Base-by-base conservation (phyloP, 2,329 filamentous ascomycete species). In the Aspergillus uvarum region DNA sequence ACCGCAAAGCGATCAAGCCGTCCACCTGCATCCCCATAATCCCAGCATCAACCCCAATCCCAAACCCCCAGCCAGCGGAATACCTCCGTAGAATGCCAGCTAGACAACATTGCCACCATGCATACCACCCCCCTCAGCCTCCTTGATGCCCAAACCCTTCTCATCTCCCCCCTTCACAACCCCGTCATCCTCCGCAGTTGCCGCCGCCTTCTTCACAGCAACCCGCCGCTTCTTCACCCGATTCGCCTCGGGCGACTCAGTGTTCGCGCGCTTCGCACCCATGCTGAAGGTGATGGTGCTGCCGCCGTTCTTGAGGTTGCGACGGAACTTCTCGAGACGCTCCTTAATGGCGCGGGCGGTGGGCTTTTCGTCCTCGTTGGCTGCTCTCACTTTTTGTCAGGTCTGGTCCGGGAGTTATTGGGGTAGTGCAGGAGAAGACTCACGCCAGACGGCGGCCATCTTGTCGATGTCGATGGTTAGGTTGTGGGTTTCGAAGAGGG, bases 321-420 rank as follows among this genome's bases (percentile, higher is more conserved):
- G 60, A 47, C 59, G 59, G 60, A 58, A 63, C 19, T 56, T 65
- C 14, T 31, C 19, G 0, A 66, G 63, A 2, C 58, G 58, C 32
- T 63, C 60, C 16, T 63, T 62, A 11, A 65, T 51, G 21, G 60
- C 63, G 48, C 58, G 63, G 5, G 59, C 32, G 3, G 60, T 66
- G 2, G 61, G 64, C 2, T 58, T 64, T 2, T 66, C 59, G 2
- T 61, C 55, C 6, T 52, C 55, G 38, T 16, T 19, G 16, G 53
- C 63, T 63, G 24, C 6, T 22, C 21, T 22, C 21, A 22, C 21
- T 22, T 22, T 22, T 22, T 22, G 21, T 22, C 21, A 22, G 21
- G 21, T 29, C 1, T 0, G 2, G 19, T 49, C 22, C 48, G 47
- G 8, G 12, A 0, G 7, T 12, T 49, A 7, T 22, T 22, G 0